Evolutionary conservation across 2,329 filamentous ascomycete species (phyloP).

Genomic region (Dactylellina leptospora): DNA sequence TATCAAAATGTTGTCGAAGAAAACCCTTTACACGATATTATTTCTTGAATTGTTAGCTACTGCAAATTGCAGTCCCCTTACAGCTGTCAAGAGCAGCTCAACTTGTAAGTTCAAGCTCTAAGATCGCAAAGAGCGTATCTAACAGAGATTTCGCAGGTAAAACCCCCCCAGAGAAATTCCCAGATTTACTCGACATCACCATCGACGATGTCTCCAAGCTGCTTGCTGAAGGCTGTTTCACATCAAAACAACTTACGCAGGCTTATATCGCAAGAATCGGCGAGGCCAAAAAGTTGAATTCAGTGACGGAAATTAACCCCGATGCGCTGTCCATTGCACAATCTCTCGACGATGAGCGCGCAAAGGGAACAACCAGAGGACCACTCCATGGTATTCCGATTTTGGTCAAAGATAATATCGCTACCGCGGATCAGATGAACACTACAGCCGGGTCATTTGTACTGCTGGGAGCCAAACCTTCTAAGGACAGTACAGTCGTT

Average conservation of each 20-base stretch:
- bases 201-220: conserved; percentile 21
- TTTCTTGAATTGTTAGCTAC: too few species aligned
- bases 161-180: too few species aligned
- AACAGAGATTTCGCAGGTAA: too few species aligned
- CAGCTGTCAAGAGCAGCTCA: too few species aligned
- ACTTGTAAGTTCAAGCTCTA: too few species aligned
- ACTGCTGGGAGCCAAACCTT: conserved; percentile 68
- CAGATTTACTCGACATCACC: conserved; percentile 26
- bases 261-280: conserved; percentile 59
- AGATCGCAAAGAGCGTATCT: too few species aligned
- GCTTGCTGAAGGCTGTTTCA: conserved; percentile 27
- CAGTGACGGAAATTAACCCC: conserved; percentile 60
- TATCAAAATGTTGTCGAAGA: too few species aligned
- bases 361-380: conserved; percentile 52
- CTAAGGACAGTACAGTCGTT: conserved; percentile 68
- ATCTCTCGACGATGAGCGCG: conserved; percentile 59
- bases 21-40: too few species aligned
- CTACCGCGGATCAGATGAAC: conserved; percentile 71
- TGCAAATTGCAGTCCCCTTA: too few species aligned
- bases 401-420: conserved; percentile 74
- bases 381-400: conserved; percentile 73
- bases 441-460: conserved; percentile 72
- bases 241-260: conserved; percentile 21
- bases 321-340: conserved; percentile 61
- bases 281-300: conserved; percentile 60